Base-by-base conservation (phyloP, 192 early-diverging fungal species). In the Spinellus fusiger region DNA sequence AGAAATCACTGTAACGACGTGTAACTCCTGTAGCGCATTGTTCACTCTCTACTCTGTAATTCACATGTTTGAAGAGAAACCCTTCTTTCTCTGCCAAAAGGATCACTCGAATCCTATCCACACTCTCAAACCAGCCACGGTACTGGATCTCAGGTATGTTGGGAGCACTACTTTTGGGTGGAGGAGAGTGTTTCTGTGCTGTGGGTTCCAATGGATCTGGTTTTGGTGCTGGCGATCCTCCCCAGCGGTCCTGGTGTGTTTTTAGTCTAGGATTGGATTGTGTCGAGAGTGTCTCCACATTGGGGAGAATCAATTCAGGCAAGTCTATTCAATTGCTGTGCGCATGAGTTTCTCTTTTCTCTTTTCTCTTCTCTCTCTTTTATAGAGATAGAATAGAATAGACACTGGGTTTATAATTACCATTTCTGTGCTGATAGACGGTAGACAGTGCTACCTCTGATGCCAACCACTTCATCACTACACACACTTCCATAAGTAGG, bases 1-100 rank as follows among this genome's bases (percentile, higher is more conserved):
- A 83, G 73, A 97, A 95, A 73, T 97, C 95, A 55, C 88, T 93
- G 69, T 93, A 97, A 54, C 95, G 83, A 15, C 95, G 84, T 28
- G 86, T 68, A 3, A 93, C 93, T 44, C 61, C 70, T 16, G 74
- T 71, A 31, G 62, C 64, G 10, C 73, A 77, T 26, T 74, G 68
- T 66, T 87, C 84, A 33, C 85, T 87, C 46, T 90, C 86, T n/a
- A 96, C 70, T 59, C 89, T 84, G 65, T 96, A 96, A 63, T 93
- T 96, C 10, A 87, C 84, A 65, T 93, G 91, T 65, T 93, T 96
- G 67, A 93, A 79, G 20, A 84, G 64, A 49, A 82, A 75, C 0
- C 81, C 85, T 54, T 80, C 77, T 37, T 74, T 80, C 37, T 74
- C 67, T 8, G 74, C 73, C 5, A 76, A 72, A 65, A 77, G 71